Evolutionary conservation across 345 rosid genomes (phyloP).

Genomic region (Nephelium lappaceum): DNA sequence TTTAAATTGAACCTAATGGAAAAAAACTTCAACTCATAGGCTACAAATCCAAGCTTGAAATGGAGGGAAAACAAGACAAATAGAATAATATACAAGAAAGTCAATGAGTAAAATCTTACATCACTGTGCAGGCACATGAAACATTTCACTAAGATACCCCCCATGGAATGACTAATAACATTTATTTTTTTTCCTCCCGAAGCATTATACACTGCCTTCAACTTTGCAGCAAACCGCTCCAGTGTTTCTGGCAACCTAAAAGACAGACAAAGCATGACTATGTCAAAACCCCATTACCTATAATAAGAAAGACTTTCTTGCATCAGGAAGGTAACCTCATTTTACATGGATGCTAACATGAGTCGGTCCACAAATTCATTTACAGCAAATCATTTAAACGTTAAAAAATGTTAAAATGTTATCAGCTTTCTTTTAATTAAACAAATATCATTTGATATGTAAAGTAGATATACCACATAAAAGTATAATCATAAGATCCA

Average conservation of each 20-base stretch:
- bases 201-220: conserved; percentile 69
- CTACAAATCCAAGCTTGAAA: background rate
- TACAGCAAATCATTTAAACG: background rate
- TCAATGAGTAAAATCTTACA: conserved; percentile 41
- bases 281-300: background rate
- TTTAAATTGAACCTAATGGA: background rate
- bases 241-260: conserved; percentile 72
- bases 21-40: background rate
- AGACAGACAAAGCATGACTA: conserved; percentile 25
- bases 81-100: background rate
- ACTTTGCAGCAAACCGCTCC: conserved; percentile 63
- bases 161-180: conserved; percentile 93
- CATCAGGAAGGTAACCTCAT: background rate
- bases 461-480: conserved; percentile 6
- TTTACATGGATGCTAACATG: background rate
- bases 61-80: background rate
- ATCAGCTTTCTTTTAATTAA: background rate
- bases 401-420: conserved; percentile 7
- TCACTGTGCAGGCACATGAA: conserved; percentile 81
- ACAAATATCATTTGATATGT: no score
- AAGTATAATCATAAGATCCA: background rate
- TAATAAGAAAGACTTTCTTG: background rate
- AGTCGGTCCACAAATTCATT: background rate
- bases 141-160: conserved; percentile 91
- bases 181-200: conserved; percentile 92